phyloP scores from a whole-genome alignment of 2,329 filamentous ascomycete genomes.

The Fusarium domesticum region DNA sequence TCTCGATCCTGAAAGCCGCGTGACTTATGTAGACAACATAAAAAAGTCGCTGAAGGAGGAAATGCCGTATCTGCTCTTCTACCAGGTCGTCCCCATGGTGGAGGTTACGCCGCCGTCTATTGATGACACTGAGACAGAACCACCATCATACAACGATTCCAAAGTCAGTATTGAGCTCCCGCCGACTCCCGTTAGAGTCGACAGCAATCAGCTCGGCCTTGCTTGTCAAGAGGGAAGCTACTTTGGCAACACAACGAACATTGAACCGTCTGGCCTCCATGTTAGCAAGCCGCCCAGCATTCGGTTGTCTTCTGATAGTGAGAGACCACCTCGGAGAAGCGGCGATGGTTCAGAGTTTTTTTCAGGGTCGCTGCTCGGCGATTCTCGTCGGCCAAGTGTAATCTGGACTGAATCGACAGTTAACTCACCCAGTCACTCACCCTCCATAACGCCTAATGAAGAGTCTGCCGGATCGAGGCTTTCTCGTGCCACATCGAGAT shows the following conservation, averaged over 20 bases:
- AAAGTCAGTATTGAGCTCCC: slow-evolving; percentile 41
- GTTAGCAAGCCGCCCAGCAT: slow-evolving; percentile 47
- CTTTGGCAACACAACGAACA: slow-evolving; percentile 26
- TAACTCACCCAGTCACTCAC: slow-evolving; percentile 37
- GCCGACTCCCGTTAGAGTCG: slow-evolving; percentile 21
- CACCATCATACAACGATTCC: slow-evolving; percentile 58
- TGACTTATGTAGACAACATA: slow-evolving; percentile 73
- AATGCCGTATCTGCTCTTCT: slow-evolving; percentile 92
- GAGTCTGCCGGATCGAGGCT: slow-evolving; percentile 54
- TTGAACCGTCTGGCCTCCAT: slow-evolving; percentile 17
- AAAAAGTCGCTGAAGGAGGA: slow-evolving; percentile 76
- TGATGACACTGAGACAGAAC: slow-evolving; percentile 47
- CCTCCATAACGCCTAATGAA: slow-evolving; percentile 46
- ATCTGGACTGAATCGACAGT: slow-evolving; percentile 46
- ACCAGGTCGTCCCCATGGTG: slow-evolving; percentile 86
- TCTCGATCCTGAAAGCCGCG: slow-evolving; percentile 63
- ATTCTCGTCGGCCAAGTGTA: slow-evolving; percentile 51
- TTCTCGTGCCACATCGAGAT: slow-evolving; percentile 56
- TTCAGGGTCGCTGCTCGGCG: slow-evolving; percentile 31
- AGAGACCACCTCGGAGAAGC: slow-evolving; percentile 48
- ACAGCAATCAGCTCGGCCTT: slow-evolving; percentile 15
- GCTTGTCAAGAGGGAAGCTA: slow-evolving; percentile 23
- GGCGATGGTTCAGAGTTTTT: slow-evolving; percentile 43
- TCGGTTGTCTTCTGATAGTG: slow-evolving; percentile 54
- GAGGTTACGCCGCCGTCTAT: slow-evolving; percentile 56